A percentile compares a stretch with the other conserved stretches of the same genome.
These are phyloP conservation scores for Casuarina equisetifolia DNA, from an alignment of 306 rosid genomes.

Conservation along the genomic window DNA sequence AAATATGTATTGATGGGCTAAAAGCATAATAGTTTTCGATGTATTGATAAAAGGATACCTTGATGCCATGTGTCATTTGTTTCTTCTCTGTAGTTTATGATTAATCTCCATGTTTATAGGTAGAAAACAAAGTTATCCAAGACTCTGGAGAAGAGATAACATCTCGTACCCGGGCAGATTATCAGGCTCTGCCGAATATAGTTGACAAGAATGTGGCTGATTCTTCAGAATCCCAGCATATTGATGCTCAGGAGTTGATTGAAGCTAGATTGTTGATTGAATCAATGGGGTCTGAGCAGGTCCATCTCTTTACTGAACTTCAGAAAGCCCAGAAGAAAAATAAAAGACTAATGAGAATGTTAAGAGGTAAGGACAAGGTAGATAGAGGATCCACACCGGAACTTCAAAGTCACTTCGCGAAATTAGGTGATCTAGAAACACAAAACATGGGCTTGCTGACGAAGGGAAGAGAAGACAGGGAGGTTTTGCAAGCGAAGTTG, in stretches of 20 bases:
- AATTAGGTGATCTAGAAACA: constrained; percentile 17
- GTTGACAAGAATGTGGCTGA: constrained; percentile 31
- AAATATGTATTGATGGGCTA: background rate
- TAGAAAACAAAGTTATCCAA: constrained; percentile 47
- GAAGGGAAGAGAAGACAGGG: constrained; percentile 36
- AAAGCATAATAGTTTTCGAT: constrained; percentile 2
- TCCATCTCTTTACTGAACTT: constrained; percentile 7
- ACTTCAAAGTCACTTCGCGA: background rate
- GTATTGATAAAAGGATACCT: constrained; percentile 14
- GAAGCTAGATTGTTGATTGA: constrained; percentile 28
- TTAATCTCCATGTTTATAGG: constrained; percentile 43
- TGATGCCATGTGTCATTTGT: constrained; percentile 11
- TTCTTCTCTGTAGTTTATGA: constrained; percentile 25
- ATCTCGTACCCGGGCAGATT: constrained; percentile 41
- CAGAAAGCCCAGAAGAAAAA: constrained; percentile 18
- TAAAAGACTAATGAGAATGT: constrained; percentile 16
- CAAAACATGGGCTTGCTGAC: constrained; percentile 15
- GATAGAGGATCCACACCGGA: constrained; percentile 4
- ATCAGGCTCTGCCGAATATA: constrained; percentile 33
- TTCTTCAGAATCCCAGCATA: constrained; percentile 16
- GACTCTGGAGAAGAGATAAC: constrained; percentile 54
- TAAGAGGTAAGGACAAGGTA: constrained; percentile 9
- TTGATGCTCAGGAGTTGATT: constrained; percentile 22
- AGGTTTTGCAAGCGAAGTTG: constrained; percentile 55
- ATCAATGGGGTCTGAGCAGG: constrained; percentile 21